Conservation (phyloP, 2,329 filamentous ascomycete genomes). For the Chaetomium olivaceum region DNA sequence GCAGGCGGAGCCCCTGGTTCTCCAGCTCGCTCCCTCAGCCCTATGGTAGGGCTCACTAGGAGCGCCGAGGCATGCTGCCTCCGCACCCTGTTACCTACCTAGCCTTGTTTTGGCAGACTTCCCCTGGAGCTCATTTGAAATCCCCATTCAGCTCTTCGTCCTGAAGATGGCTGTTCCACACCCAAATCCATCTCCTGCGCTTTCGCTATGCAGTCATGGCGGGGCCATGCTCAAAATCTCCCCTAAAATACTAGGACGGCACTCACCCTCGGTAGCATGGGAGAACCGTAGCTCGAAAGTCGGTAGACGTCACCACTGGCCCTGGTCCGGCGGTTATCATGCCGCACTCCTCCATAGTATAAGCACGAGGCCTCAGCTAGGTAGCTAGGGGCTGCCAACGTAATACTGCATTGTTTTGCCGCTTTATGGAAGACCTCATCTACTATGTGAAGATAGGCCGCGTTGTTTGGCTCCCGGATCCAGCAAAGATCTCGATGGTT, state of each 20-base stretch:
- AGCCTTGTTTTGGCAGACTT: not conserved
- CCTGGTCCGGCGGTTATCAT: not conserved
- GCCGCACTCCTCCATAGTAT: not conserved
- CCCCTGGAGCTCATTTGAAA: not conserved
- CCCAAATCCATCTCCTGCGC: not conserved
- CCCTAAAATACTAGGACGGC: not conserved
- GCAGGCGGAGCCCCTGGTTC: conserved; percentile 7
- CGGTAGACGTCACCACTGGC: not conserved
- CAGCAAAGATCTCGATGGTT: not conserved
- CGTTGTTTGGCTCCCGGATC: not conserved
- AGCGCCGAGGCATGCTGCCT: not conserved
- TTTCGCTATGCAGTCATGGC: conserved; percentile 11
- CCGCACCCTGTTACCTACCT: not conserved
- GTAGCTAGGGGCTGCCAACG: not conserved
- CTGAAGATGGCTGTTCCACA: not conserved
- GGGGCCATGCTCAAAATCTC: not conserved
- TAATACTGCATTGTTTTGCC: not conserved
- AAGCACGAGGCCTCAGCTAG: conserved; percentile 8
- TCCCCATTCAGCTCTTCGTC: not conserved
- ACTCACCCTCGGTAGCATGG: not conserved
- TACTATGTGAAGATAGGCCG: not conserved
- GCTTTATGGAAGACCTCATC: not conserved
- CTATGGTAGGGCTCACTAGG: conserved; percentile 20
- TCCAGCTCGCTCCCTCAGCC: conserved; percentile 18
- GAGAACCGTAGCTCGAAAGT: not conserved